These are phyloP conservation scores for Kwoniella sp. DNA, from an alignment of 768 basidiomycete genomes.

Conservation along the genomic window DNA sequence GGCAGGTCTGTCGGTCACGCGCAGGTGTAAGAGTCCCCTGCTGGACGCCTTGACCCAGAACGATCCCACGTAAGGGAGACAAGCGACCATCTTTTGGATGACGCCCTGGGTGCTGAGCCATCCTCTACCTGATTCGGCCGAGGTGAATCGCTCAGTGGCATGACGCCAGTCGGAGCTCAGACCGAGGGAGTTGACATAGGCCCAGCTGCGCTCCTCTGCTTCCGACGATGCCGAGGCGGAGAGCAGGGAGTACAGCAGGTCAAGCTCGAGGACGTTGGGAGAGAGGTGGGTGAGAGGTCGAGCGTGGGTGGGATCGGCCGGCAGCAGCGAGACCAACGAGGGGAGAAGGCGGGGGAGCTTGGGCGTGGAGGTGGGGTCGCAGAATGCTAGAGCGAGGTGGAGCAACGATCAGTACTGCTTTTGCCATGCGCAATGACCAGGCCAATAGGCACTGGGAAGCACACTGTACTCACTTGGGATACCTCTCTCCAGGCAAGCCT, in stretches of 20 bases:
- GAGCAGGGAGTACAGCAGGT: constrained; percentile 47
- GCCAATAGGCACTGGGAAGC: no score
- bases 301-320: not conserved
- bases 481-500: constrained; percentile 54
- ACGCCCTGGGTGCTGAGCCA: constrained; percentile 64
- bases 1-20: no score
- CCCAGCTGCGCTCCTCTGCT: constrained; percentile 63
- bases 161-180: constrained; percentile 65
- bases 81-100: constrained; percentile 71
- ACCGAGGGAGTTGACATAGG: constrained; percentile 59
- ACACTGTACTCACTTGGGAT: constrained; percentile 63
- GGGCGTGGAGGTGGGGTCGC: constrained; percentile 87
- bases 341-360: constrained; percentile 71
- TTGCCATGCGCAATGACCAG: no score
- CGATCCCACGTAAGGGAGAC: constrained; percentile 79
- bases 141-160: constrained; percentile 63
- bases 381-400: constrained; percentile 59
- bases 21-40: constrained; percentile 48
- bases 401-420: constrained; percentile 3
- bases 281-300: constrained; percentile 65
- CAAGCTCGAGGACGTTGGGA: constrained; percentile 79
- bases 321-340: constrained; percentile 49
- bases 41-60: constrained; percentile 81
- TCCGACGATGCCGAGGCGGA: constrained; percentile 36
- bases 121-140: constrained; percentile 49